A percentile compares a stretch with the other conserved stretches of the same genome.
Conservation (phyloP, 2,329 filamentous ascomycete species). For the Penicillium sp. region DNA sequence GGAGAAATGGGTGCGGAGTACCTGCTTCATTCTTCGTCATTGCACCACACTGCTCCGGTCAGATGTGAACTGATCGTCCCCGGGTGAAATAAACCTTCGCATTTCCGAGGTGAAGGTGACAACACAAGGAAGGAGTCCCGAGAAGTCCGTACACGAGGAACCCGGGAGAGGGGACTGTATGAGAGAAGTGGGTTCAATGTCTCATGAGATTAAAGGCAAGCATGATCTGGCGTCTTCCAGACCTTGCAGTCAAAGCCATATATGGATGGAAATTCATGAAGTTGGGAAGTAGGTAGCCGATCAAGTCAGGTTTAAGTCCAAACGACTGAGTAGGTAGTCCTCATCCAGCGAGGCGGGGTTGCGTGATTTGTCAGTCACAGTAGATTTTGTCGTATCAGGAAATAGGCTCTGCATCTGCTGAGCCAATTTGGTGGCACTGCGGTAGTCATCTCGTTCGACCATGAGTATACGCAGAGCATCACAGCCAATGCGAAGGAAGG, state of each 20-base stretch:
- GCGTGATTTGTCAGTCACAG: slow-evolving; percentile 11
- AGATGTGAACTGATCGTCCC: background rate
- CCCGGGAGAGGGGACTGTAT: background rate
- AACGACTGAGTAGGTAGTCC: slow-evolving; percentile 25
- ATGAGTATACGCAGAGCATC: slow-evolving; percentile 38
- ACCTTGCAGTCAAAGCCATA: background rate
- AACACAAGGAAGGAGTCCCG: background rate
- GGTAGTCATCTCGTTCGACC: slow-evolving; percentile 30
- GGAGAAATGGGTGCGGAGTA: slow-evolving; percentile 15
- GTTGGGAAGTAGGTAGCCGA: background rate
- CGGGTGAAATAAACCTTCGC: background rate
- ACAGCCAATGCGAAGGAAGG: slow-evolving; percentile 34
- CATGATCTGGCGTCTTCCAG: background rate
- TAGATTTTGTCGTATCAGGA: slow-evolving; percentile 20
- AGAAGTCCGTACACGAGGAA: too few species aligned
- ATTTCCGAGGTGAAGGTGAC: background rate
- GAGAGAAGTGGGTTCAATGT: background rate
- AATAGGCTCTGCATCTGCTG: slow-evolving; percentile 32
- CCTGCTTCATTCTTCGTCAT: slow-evolving; percentile 11
- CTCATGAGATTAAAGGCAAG: background rate
- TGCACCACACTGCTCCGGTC: slow-evolving; percentile 8
- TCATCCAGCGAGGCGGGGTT: slow-evolving; percentile 20
- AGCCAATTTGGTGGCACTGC: slow-evolving; percentile 31
- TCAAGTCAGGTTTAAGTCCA: slow-evolving; percentile 16
- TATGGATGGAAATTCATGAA: background rate